Base-by-base conservation (phyloP, 345 rosid genomes). In the Eutrema yunnanense region DNA sequence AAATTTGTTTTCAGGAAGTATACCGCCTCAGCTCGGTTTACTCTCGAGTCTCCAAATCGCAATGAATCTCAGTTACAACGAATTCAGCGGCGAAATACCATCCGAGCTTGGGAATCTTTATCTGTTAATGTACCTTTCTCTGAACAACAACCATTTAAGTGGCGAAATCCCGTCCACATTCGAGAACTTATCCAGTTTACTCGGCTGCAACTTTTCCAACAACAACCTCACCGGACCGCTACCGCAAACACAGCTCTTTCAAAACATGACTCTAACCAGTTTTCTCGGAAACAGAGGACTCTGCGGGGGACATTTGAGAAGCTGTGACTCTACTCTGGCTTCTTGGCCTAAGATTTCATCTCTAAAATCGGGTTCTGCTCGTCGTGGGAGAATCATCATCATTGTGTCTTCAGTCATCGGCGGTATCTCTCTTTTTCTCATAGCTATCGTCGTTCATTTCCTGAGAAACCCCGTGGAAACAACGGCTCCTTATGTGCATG, bases 21-120 rank as follows among this genome's bases (percentile, higher is more conserved):
- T 95, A 69, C 97, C 96, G 2, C 78, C 81, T n/a, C 83, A 88
- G 74, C 74, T 95, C 50, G 97, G 99, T 69, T 69, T 46, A 27
- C 90, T 95, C 65, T 87, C 90, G 3, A 84, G 97, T 83, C 81
- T 95, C 79, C 99, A 92, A 75, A 95, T 95, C 66, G 95, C 96
- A 13, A 66, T 95, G 90, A 95, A 95, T 79, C 86, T 95, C 69
- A 95, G 99, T 75, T 80, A 84, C 73, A 95, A 95, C 46, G 75
- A 76, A 11, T 85, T 95, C 65, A 80, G 78, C 3, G 90, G 99
- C n/a, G 73, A 77, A 8, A 86, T 95, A 72, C 97, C 99, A 1
- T 72, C 74, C 0, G 87, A 92, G 79, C 89, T 95, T 14, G 99
- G 97, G 48, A 79, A 85, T 75, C 96, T 95, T 56, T 60, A 73